These are phyloP conservation scores for Colletotrichum graminicola DNA, from an alignment of 2,329 filamentous ascomycete genomes.

Conservation along the genomic window DNA sequence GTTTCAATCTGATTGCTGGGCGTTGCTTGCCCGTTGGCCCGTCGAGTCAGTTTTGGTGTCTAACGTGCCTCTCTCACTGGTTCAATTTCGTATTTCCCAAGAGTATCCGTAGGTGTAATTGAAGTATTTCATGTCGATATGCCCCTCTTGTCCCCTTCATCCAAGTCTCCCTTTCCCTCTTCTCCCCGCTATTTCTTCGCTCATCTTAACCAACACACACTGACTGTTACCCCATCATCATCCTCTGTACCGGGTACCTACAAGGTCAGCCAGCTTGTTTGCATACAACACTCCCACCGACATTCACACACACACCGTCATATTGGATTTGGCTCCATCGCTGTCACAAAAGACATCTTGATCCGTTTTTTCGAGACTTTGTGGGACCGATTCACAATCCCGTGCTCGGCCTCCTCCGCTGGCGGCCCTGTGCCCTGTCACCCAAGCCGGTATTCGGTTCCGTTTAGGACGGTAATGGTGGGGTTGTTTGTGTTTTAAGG, in stretches of 20 bases:
- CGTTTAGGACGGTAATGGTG: constrained; percentile 32
- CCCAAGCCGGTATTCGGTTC: constrained; percentile 37
- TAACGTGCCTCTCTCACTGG: constrained; percentile 7
- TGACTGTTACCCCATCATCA: not conserved
- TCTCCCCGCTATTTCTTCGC: constrained; percentile 33
- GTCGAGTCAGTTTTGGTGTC: constrained; percentile 1
- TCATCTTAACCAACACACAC: constrained; percentile 29
- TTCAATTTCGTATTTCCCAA: not conserved
- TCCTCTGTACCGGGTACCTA: not conserved
- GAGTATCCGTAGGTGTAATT: not conserved
- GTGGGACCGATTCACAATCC: constrained; percentile 28
- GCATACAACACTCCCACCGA: constrained; percentile 1
- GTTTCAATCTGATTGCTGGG: constrained; percentile 19
- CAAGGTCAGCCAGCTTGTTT: not conserved
- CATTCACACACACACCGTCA: constrained; percentile 10
- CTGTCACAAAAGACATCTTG: constrained; percentile 27
- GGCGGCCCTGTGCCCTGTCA: constrained; percentile 22
- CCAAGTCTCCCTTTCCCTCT: constrained; percentile 4
- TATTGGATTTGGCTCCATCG: constrained; percentile 10
- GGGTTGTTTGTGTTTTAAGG: constrained; percentile 33
- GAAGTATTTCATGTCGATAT: constrained; percentile 12
- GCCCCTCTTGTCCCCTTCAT: constrained; percentile 9
- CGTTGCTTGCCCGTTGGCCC: not conserved
- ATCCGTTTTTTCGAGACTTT: constrained; percentile 1
- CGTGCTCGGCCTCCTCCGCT: constrained; percentile 22